Percentiles rank a stretch among this genome's conserved stretches.
These are phyloP conservation scores for Iris macrosiphon DNA, from an alignment of 106 monocot genomes.

Conservation along the genomic window DNA sequence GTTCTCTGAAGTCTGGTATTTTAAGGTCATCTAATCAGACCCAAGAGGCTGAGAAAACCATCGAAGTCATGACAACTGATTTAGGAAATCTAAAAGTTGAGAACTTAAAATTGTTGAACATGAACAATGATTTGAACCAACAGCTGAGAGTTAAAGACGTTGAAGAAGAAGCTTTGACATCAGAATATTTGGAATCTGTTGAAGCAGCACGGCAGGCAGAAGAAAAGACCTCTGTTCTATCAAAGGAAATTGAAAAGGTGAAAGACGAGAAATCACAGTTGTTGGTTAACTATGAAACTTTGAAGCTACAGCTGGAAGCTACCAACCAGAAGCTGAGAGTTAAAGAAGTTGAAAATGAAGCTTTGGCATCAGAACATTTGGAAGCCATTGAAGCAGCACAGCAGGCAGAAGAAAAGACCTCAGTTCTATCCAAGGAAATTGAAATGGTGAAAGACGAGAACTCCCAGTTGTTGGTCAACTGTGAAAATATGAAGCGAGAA, in stretches of 20 bases:
- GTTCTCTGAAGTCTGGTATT: slow-evolving; percentile 21
- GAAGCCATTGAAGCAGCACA: slow-evolving; percentile 10
- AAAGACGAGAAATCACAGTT: slow-evolving; percentile 12
- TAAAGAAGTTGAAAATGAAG: slow-evolving; percentile 20
- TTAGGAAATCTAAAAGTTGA: slow-evolving; percentile 23
- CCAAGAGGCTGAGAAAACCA: slow-evolving; percentile 24
- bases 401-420: slow-evolving; percentile 13
- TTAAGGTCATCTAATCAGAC: slow-evolving; percentile 8
- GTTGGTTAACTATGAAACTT: slow-evolving; percentile 14
- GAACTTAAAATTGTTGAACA: slow-evolving; percentile 16
- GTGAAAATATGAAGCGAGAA: slow-evolving; percentile 24
- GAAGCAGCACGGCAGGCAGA: slow-evolving; percentile 10
- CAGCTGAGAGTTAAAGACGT: slow-evolving; percentile 29
- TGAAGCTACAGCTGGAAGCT: slow-evolving; percentile 19
- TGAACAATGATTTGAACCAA: slow-evolving; percentile 22
- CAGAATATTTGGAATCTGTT: slow-evolving; percentile 7
- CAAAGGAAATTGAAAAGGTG: slow-evolving; percentile 19
- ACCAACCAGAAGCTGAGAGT: slow-evolving; percentile 11
- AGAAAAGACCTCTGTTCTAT: slow-evolving; percentile 10
- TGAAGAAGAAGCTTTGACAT: slow-evolving; percentile 14
- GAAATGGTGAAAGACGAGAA: slow-evolving; percentile 22
- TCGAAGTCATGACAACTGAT: slow-evolving; percentile 17
- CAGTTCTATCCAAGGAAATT: slow-evolving; percentile 19
- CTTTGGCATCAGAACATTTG: slow-evolving; percentile 12
- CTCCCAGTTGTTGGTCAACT: slow-evolving; percentile 14